phyloP scores from a whole-genome alignment of 2,329 filamentous ascomycete genomes.

The Microsporum canis region DNA sequence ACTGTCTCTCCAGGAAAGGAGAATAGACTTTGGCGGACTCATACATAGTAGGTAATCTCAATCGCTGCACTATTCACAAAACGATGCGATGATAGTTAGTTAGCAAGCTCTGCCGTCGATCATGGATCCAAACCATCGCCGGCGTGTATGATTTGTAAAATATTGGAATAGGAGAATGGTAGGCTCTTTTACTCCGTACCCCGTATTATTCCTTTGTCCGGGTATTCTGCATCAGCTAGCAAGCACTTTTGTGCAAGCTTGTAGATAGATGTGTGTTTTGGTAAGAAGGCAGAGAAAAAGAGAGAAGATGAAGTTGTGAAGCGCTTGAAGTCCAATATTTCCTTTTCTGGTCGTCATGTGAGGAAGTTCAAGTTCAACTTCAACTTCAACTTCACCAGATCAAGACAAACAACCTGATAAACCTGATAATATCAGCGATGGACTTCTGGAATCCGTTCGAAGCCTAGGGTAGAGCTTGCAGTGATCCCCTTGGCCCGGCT shows the following conservation, averaged over 20 bases:
- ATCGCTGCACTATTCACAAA: neutral
- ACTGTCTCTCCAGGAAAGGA: neutral
- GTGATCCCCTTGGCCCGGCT: constrained; percentile 2
- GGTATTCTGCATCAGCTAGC: neutral
- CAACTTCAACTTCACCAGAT: neutral
- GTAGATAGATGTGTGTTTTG: neutral
- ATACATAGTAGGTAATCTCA: neutral
- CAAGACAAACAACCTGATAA: no score
- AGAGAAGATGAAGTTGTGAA: neutral
- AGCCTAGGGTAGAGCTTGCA: neutral
- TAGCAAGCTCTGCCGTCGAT: neutral
- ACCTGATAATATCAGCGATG: neutral
- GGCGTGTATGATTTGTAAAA: neutral
- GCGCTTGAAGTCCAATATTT: neutral
- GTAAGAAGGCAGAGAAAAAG: neutral
- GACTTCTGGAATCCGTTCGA: constrained; percentile 1
- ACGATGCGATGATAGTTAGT: neutral
- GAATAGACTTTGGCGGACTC: neutral
- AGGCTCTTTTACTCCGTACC: neutral
- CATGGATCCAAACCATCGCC: neutral
- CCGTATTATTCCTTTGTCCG: neutral
- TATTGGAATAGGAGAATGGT: neutral
- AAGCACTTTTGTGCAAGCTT: neutral
- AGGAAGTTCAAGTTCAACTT: neutral
- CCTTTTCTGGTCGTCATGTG: neutral